Percentiles rank a stretch among this genome's conserved stretches.
Evolutionary conservation across 2,329 filamentous ascomycete species (phyloP).

Genomic region (Tolypocladium inflatum): DNA sequence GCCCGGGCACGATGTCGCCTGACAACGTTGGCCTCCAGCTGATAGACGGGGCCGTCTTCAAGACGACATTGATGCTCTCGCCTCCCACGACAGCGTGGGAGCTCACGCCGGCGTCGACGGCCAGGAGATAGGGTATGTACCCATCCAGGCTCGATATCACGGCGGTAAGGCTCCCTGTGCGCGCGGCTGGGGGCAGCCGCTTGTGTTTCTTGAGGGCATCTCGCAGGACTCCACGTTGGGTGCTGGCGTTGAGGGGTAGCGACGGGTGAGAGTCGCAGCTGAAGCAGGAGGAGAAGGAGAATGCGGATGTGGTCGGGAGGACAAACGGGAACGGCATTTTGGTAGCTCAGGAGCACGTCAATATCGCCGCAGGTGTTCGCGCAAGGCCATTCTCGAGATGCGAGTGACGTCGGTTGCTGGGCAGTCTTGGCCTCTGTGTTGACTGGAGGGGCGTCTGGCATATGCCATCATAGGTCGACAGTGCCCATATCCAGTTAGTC

Average conservation of each 20-base stretch:
- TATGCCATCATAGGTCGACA: background rate
- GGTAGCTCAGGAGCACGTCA: background rate
- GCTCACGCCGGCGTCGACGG: conserved; percentile 64
- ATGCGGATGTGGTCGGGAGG: conserved; percentile 81
- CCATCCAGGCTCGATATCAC: conserved; percentile 60
- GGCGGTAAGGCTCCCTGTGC: conserved; percentile 58
- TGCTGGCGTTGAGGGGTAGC: conserved; percentile 72
- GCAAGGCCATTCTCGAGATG: background rate
- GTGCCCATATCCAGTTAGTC: background rate
- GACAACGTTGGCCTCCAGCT: conserved; percentile 81
- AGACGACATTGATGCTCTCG: conserved; percentile 59
- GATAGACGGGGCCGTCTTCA: conserved; percentile 51
- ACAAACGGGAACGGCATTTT: conserved; percentile 83
- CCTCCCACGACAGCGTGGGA: conserved; percentile 29
- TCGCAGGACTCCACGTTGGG: conserved; percentile 72
- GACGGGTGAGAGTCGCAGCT: conserved; percentile 80
- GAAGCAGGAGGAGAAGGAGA: conserved; percentile 72
- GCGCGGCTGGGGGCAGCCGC: conserved; percentile 63
- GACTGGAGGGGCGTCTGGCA: background rate
- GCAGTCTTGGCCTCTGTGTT: background rate
- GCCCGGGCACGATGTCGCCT: conserved; percentile 51
- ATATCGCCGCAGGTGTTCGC: background rate
- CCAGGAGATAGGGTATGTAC: conserved; percentile 78
- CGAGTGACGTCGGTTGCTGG: background rate
- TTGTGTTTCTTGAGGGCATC: conserved; percentile 85